Evolutionary conservation across 495 filamentous ascomycete genomes (phyloP), one percentile per base, ranked within the genome.

Genomic region (Penicillium cosmopolitanum): DNA sequence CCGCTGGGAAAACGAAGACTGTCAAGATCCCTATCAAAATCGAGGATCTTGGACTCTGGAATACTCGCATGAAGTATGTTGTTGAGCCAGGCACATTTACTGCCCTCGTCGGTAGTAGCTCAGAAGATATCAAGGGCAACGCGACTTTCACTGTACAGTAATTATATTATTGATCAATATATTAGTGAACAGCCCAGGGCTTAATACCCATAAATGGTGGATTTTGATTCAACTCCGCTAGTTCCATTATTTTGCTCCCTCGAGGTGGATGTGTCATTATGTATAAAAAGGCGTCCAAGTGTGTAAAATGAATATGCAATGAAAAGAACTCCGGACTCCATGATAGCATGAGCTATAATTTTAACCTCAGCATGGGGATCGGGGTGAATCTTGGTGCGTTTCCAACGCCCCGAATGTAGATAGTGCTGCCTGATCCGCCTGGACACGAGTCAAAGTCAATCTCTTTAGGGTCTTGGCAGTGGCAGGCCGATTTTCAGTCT

Each of bases 31-130:
- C 79, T 16, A 58, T 87, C 12, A 60, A 77, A 15, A 74, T 87
- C 21, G 61, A 73, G 31, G 73, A 83, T 42, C 62, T 88, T 60
- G 85, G 85, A 0, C 64, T 88, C 16, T 88, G 85, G 83, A 79
- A 85, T 73, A 71, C 80, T n/a, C 68, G 77, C 23, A 84, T 84
- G 78, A 81, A 86, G 67, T 89, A 90, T 67, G 85, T 87, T 7
- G 85, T 90, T 28, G 88, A 90, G 75, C 81, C 83, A 5, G 88
- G 88, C 0, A 79, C 82, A 23, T 91, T 90, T 66, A 61, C 75
- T 18, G 75, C 88, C 10, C 70, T 79, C 19, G 82, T 85, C 9
- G 88, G 88, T 0, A 79, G 76, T 40, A 75, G 72, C 44, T 87
- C 84, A 53, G 66, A 67, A 56, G 84, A 87, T 74, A 67, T 87